Conservation (phyloP, 2,329 filamentous ascomycete species). For the Ceratocystis colombiana region DNA sequence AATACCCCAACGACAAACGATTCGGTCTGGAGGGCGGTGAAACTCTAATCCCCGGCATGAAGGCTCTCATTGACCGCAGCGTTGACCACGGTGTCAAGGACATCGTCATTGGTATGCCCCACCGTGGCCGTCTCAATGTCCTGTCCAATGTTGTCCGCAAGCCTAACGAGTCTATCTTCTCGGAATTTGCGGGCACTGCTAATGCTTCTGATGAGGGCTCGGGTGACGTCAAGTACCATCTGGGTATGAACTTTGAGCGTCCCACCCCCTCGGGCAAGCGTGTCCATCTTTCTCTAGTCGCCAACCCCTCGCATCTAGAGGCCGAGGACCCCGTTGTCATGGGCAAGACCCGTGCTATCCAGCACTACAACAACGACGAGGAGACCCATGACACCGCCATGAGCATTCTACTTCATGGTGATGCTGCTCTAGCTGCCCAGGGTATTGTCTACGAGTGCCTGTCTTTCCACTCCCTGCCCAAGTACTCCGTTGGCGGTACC, state of each 20-base stretch:
- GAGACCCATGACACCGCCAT: constrained; percentile 79
- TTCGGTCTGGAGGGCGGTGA: constrained; percentile 98
- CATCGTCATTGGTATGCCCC: constrained; percentile 98
- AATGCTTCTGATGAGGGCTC: constrained; percentile 91
- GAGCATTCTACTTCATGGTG: constrained; percentile 91
- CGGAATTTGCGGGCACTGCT: constrained; percentile 82
- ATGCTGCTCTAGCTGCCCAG: constrained; percentile 92
- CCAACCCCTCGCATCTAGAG: constrained; percentile 96
- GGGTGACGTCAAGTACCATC: constrained; percentile 97
- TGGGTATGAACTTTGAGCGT: constrained; percentile 99
- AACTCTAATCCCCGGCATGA: constrained; percentile 96
- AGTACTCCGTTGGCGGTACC: constrained; percentile 94
- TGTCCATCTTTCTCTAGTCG: constrained; percentile 95
- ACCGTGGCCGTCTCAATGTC: constrained; percentile 95
- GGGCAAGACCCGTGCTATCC: constrained; percentile 93
- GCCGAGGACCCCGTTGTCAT: constrained; percentile 96
- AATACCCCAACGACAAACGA: constrained; percentile 99
- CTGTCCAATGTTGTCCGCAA: constrained; percentile 98
- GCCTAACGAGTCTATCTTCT: constrained; percentile 99
- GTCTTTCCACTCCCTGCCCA: constrained; percentile 89
- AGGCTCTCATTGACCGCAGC: constrained; percentile 94
- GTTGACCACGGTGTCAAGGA: constrained; percentile 98
- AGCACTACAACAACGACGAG: constrained; percentile 98
- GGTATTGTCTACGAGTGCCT: constrained; percentile 98
- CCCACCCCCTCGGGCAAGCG: constrained; percentile 97